Evolutionary conservation across 176 grass and related monocot genomes (phyloP), one percentile per base, ranked within the genome.

Genomic region (Juncus inflexus): DNA sequence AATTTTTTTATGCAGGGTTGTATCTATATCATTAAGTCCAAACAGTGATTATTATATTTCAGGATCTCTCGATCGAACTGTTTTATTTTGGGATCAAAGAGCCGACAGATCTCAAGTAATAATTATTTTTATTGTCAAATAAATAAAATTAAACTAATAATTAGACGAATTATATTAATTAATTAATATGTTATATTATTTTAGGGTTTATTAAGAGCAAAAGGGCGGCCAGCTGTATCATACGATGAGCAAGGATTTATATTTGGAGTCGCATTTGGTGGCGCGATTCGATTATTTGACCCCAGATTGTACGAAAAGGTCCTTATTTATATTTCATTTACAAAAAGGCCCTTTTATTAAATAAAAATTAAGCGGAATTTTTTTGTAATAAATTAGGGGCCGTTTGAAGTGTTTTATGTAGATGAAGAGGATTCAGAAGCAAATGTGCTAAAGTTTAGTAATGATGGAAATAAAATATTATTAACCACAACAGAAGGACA

Each of bases 381-480:
- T 28, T 55, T 39, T 69, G 8, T 58, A 40, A 42, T 43, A 59
- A 71, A 71, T 59, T 56, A 97, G 94, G 94, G 94, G 4, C 94
- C 94, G 35, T 97, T 97, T 49, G 83, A 89, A 73, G 85, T 86
- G 15, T 89, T 89, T 73, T 66, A 80, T 58, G 80, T 89, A 12
- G 85, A 85, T 12, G 84, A 75, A 50, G 57, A 77, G 62, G 80
- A 91, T 76, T 82, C 85, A 64, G 94, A 97, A 67, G 82, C 85
- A 76, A 82, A 91, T 86, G 85, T 86, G 41, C 66, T 97, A 79
- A 97, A 97, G 77, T 91, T 97, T 64, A 97, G 88, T 52, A 91
- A 62, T 66, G 94, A 91, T 69, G 94, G 94, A 15, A 83, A 71
- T 54, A 82, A 76, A 56, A 80, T 97, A 79, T 82, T 97, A 9